phyloP scores from a whole-genome alignment of 179 eudicot genomes.

The Drosera spatulata region DNA sequence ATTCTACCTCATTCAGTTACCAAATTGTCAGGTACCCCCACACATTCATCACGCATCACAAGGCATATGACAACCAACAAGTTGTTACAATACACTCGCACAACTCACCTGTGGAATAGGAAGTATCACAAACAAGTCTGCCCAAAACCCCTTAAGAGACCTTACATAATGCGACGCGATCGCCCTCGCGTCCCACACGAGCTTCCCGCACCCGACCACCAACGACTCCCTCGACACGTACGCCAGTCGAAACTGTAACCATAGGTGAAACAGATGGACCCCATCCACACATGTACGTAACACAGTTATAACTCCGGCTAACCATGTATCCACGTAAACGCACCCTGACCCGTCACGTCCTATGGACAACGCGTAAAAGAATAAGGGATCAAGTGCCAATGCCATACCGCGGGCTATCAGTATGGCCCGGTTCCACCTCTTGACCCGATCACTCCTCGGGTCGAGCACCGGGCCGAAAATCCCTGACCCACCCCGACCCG shows the following conservation, averaged over 20 bases:
- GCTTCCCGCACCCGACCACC: conserved; percentile 94
- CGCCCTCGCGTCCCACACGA: conserved; percentile 89
- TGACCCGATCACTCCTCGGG: conserved; percentile 65
- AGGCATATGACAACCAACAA: too few species aligned
- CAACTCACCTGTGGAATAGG: conserved; percentile 82
- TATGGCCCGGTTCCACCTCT: conserved; percentile 57
- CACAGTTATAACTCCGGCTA: conserved; percentile 48
- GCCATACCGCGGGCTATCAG: conserved; percentile 77
- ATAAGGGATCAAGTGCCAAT: conserved; percentile 74
- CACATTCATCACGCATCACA: too few species aligned
- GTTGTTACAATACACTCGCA: too few species aligned
- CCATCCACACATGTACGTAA: conserved; percentile 57
- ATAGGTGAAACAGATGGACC: conserved; percentile 65
- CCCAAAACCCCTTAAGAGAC: conserved; percentile 81
- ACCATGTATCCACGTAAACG: conserved; percentile 62
- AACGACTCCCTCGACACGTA: conserved; percentile 83
- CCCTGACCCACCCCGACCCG: conserved; percentile 4
- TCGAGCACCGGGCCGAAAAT: conserved; percentile 36
- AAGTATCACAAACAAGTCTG: conserved; percentile 73
- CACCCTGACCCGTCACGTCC: conserved; percentile 67
- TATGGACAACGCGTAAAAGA: conserved; percentile 74
- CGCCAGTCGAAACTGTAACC: conserved; percentile 90
- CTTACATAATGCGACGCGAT: conserved; percentile 56
- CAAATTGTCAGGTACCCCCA: too few species aligned
- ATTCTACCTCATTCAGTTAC: too few species aligned